A percentile compares a stretch with the other conserved stretches of the same genome.
Evolutionary conservation across 1,139 yeast species (phyloP).

Genomic region (Pichia sp.): DNA sequence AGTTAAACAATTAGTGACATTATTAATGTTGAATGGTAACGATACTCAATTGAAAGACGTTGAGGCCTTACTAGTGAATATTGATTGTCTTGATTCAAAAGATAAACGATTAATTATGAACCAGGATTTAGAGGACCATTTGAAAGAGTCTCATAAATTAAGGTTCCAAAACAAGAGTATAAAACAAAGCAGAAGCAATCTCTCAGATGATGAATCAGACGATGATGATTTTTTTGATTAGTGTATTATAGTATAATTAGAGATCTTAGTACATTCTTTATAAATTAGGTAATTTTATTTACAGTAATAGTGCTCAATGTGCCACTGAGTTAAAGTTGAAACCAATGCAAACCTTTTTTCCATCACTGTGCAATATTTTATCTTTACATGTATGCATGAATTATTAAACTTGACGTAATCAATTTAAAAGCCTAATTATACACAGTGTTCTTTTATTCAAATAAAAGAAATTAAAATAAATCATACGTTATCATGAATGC

Average conservation of each 20-base stretch:
- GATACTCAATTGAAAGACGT: conserved; percentile 62
- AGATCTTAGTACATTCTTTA: not conserved
- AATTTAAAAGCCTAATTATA: too few species aligned
- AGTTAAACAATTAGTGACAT: conserved; percentile 68
- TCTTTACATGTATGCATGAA: too few species aligned
- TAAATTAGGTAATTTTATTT: not conserved
- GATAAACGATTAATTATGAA: conserved; percentile 65
- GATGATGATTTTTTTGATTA: conserved; percentile 44
- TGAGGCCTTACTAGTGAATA: conserved; percentile 59
- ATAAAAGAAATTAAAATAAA: not conserved
- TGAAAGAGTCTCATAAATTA: conserved; percentile 41
- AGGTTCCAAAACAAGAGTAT: conserved; percentile 54
- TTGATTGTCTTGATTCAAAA: conserved; percentile 54
- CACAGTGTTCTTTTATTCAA: not conserved
- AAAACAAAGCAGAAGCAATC: conserved; percentile 28
- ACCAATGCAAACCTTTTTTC: too few species aligned
- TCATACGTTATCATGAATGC: conserved; percentile 40
- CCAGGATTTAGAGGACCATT: conserved; percentile 52
- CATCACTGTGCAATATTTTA: too few species aligned
- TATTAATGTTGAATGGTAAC: conserved; percentile 79
- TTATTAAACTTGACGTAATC: too few species aligned
- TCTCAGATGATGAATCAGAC: conserved; percentile 37
- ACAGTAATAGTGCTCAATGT: not conserved
- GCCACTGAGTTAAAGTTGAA: too few species aligned
- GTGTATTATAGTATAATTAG: conserved; percentile 1